Base-by-base conservation (phyloP, 257 asterid species). In the Knoxia roxburghii region DNA sequence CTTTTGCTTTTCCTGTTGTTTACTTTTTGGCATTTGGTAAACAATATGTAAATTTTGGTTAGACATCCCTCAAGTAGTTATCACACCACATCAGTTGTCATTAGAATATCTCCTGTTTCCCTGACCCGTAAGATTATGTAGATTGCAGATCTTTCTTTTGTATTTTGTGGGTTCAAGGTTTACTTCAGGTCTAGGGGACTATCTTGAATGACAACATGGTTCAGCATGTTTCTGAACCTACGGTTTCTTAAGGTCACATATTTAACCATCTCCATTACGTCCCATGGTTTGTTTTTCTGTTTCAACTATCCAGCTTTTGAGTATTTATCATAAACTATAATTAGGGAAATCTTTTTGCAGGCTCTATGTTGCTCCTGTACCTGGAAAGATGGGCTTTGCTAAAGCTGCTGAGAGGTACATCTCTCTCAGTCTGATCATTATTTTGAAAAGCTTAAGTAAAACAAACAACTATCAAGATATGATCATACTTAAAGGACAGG, bases 301-400 rank as follows among this genome's bases (percentile, higher is more conserved):
- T 60, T 60, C n/a, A 37, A 60, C 30, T 60, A 13, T 18, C 43
- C 49, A 8, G 6, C 32, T n/a, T 60, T 11, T 8, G 64, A 59
- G 50, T 45, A 5, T 45, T 12, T 1, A 11, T 45, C 50, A 64
- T 14, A 3, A 26, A 24, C n/a, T 55, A 24, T 54, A n/a, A 54
- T 18, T 4, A 29, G 2, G 33, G 69, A 50, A 57, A 72, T 70
- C 70, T 63, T 61, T 18, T 65, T 66, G 65, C 73, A 91, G 98
- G 98, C 78, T 92, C 68, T 89, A 84, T 73, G 89, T 86, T 61
- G 74, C 89, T 72, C 97, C 97, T 24, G 79, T 90, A 43, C 98
- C 98, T 67, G 89, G 89, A 57, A 86, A 70, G 75, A 86, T 92
- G 95, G 98, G 98, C 68, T 92, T 77, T 83, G 67, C 75, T 68